Evolutionary conservation across 2,329 filamentous ascomycete species (phyloP), one percentile per base, ranked within the genome.

Genomic region (Cordyceps fumosorosea): DNA sequence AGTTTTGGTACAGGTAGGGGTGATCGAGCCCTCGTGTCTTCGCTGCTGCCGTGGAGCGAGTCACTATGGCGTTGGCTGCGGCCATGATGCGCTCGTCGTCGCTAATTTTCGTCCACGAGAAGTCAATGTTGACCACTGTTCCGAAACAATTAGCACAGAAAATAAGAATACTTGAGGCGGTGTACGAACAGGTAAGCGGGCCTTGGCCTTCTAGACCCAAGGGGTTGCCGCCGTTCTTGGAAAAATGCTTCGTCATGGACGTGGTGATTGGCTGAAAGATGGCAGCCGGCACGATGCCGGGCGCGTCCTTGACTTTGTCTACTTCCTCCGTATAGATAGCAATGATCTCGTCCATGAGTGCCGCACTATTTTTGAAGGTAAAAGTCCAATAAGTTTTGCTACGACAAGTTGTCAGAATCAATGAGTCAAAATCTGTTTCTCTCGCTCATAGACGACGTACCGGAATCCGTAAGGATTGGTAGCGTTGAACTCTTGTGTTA

Each of bases 1-100:
- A 81, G 66, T 81, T 81, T 54, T 78, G 72, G 65, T 80, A 81
- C 20, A 81, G 63, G 40, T 72, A 79, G 0, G 70, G 69, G 57
- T 76, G 70, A 45, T 73, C 67, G 0, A 76, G 64, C 0, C 71
- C 72, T 7, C 69, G 66, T n/a, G 69, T 65, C 48, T 69, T 66
- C 11, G 75, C 72, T 3, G 70, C 66, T 0, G 65, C 65, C 14
- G 71, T 66, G 12, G 67, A 67, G 0, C 69, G 66, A 20, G 70
- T 62, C 14, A 75, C 56, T 2, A 72, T 66, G 1, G 69, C 69
- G 14, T 67, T 64, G 5, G 67, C 67, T 3, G 67, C 66, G 12
- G 66, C 63, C 8, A 73, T 57, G 5, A 78, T 67, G 1, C 64
- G 62, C 22, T 70, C 66, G n/a, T 80, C 76, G 14, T 75, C 72